These are phyloP conservation scores for Tephrocybe sp. DNA, from an alignment of 768 basidiomycete species.

Conservation along the genomic window DNA sequence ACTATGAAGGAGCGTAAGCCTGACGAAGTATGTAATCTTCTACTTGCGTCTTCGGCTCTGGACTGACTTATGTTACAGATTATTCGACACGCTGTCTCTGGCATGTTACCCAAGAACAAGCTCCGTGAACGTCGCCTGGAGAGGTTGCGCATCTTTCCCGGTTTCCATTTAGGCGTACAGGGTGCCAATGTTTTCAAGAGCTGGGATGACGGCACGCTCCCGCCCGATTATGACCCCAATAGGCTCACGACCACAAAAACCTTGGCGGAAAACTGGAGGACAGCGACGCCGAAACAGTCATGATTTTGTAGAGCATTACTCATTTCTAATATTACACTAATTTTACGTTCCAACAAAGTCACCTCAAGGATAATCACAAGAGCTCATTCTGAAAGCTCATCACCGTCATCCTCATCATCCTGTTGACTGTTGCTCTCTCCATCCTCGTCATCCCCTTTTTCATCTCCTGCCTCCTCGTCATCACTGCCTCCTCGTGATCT, in stretches of 20 bases:
- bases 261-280: constrained; percentile 33
- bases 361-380: no score
- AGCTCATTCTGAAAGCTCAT: background rate
- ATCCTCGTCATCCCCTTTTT: constrained; percentile 12
- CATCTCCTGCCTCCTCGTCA: constrained; percentile 8
- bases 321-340: constrained; percentile 5
- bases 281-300: constrained; percentile 4
- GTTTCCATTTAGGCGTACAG: constrained; percentile 73
- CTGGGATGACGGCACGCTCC: constrained; percentile 81
- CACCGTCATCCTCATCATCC: constrained; percentile 9
- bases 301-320: constrained; percentile 11
- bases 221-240: constrained; percentile 45
- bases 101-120: constrained; percentile 99
- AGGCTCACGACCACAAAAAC: constrained; percentile 39
- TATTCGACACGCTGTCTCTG: constrained; percentile 92
- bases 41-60: background rate
- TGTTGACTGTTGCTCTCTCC: constrained; percentile 7
- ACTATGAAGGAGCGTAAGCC: constrained; percentile 84
- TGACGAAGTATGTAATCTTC: constrained; percentile 70
- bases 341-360: no score
- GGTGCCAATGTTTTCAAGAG: constrained; percentile 76
- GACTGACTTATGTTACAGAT: constrained; percentile 52
- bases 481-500: background rate
- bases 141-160: constrained; percentile 86
- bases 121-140: constrained; percentile 87